phyloP scores from a whole-genome alignment of 2,329 filamentous ascomycete genomes.

The Fusarium citri region DNA sequence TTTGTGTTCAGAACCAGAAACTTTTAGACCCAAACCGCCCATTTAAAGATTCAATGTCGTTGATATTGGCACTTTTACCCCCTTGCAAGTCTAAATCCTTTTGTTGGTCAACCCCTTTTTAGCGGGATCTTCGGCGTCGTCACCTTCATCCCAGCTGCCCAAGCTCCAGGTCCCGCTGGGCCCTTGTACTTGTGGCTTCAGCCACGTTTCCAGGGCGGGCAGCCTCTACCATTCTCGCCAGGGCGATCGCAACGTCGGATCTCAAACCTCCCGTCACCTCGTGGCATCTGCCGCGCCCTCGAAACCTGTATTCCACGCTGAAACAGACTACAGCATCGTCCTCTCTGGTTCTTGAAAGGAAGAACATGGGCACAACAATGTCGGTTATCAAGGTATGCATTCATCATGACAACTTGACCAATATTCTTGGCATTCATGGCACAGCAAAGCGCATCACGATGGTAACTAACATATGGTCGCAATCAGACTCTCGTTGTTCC shows the following conservation, averaged over 20 bases:
- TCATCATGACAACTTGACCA: constrained; percentile 19
- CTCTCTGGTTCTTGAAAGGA: not conserved
- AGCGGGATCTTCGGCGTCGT: constrained; percentile 41
- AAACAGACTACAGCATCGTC: constrained; percentile 1
- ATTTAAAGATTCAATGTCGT: not conserved
- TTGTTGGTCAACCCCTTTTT: constrained; percentile 29
- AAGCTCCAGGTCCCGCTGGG: not conserved
- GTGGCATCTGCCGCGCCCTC: constrained; percentile 13
- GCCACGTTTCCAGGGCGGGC: constrained; percentile 29
- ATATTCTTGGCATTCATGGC: constrained; percentile 1
- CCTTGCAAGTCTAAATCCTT: constrained; percentile 21
- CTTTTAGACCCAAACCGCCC: not conserved
- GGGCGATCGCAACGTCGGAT: constrained; percentile 19
- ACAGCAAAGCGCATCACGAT: not conserved
- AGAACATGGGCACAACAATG: constrained; percentile 50
- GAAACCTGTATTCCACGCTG: not conserved
- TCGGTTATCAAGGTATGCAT: constrained; percentile 52
- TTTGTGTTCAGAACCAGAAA: not conserved
- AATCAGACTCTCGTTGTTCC: constrained; percentile 76
- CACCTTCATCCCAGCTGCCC: constrained; percentile 2
- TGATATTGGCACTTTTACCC: constrained; percentile 27
- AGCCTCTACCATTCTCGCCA: constrained; percentile 12
- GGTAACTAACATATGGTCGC: constrained; percentile 24
- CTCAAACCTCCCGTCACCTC: constrained; percentile 22
- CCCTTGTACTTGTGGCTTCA: constrained; percentile 22